Percentiles rank a stretch among this genome's conserved stretches.
Conservation (phyloP, 768 basidiomycete species). For the Amanita exitialis region DNA sequence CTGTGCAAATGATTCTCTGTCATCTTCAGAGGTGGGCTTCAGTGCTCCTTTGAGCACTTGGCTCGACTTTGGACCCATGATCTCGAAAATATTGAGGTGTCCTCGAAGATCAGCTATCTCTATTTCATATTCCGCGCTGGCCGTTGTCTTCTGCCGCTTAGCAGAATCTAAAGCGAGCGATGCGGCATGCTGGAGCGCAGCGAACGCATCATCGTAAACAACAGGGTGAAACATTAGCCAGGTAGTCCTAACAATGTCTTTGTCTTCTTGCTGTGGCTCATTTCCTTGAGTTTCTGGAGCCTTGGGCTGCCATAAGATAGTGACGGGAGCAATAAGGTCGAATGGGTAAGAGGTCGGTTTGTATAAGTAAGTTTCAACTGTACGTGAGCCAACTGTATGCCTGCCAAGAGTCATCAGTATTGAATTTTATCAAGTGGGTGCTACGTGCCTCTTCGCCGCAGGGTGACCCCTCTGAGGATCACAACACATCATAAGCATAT, state of each 20-base stretch:
- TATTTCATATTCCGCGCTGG: slow-evolving; percentile 26
- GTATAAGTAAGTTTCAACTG: slow-evolving; percentile 61
- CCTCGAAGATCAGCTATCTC: slow-evolving; percentile 67
- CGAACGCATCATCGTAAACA: slow-evolving; percentile 47
- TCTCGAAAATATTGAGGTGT: slow-evolving; percentile 73
- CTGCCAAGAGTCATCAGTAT: slow-evolving; percentile 23
- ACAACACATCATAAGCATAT: slow-evolving; percentile 43
- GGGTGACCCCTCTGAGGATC: slow-evolving; percentile 55
- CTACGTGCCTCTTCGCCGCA: slow-evolving; percentile 46
- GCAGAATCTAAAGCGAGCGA: slow-evolving; percentile 36
- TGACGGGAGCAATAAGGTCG: slow-evolving; percentile 58
- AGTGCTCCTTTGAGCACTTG: slow-evolving; percentile 63
- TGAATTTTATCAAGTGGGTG: background rate
- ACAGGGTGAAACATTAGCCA: slow-evolving; percentile 82
- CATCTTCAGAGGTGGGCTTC: slow-evolving; percentile 35
- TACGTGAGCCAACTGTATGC: slow-evolving; percentile 54
- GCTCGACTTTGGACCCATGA: slow-evolving; percentile 79
- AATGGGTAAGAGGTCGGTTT: slow-evolving; percentile 53
- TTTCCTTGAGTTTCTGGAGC: slow-evolving; percentile 15
- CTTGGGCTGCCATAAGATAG: slow-evolving; percentile 63
- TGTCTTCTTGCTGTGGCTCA: slow-evolving; percentile 11
- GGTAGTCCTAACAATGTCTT: slow-evolving; percentile 27
- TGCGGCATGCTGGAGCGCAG: slow-evolving; percentile 38
- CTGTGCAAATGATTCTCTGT: slow-evolving; percentile 47
- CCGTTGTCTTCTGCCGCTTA: slow-evolving; percentile 13